Evolutionary conservation across 352 stramenopile species (phyloP).

Genomic region (Phytophthora nicotianae): DNA sequence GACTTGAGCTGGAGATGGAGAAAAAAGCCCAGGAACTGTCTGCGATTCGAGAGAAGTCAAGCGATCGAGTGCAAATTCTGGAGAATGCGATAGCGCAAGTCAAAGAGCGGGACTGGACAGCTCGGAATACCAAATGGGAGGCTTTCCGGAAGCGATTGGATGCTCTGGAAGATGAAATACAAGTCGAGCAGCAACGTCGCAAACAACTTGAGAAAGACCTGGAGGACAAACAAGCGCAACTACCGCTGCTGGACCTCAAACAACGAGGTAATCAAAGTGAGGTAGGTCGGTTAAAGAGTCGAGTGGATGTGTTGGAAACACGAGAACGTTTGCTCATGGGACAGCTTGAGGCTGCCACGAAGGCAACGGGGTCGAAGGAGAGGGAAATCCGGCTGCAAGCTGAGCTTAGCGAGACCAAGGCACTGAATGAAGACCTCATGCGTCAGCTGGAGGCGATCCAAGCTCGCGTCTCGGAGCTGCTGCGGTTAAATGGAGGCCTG

Average conservation of each 20-base stretch:
- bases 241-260: conserved; percentile 33
- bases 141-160: conserved; percentile 77
- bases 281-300: conserved; percentile 50
- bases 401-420: conserved; percentile 42
- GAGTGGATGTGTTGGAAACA: conserved; percentile 69
- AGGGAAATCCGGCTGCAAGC: conserved; percentile 29
- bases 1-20: conserved; percentile 66
- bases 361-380: conserved; percentile 32
- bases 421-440: conserved; percentile 56
- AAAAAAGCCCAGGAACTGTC: conserved; percentile 41
- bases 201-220: conserved; percentile 70
- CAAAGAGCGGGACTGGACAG: conserved; percentile 62
- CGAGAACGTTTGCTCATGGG: conserved; percentile 68
- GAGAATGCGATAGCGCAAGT: conserved; percentile 54
- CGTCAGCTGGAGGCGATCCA: conserved; percentile 53
- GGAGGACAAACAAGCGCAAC: conserved; percentile 46
- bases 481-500: conserved; percentile 47
- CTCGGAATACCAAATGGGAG: conserved; percentile 71
- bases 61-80: conserved; percentile 44
- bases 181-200: conserved; percentile 53
- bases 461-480: conserved; percentile 44
- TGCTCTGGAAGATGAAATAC: conserved; percentile 65
- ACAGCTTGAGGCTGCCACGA: conserved; percentile 50
- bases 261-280: conserved; percentile 38
- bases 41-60: conserved; percentile 41